Conservation (phyloP, 1,139 yeast genomes). For the Taphrina communis region DNA sequence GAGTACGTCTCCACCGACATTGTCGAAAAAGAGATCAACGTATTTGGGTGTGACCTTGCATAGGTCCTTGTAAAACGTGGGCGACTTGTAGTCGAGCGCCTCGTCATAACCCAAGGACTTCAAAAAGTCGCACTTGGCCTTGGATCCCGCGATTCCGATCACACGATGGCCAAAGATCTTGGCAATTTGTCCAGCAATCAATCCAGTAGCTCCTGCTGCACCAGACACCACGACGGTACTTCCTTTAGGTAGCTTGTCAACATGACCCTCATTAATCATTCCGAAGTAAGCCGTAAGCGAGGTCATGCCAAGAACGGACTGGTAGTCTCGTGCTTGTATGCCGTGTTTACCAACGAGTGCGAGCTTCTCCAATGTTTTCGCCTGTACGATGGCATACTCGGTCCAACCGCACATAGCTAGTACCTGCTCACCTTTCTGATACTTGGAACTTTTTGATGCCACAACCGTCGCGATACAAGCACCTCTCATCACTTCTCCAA, state of each 20-base stretch:
- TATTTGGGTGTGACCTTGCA: slow-evolving; percentile 45
- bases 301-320: slow-evolving; percentile 63
- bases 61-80: slow-evolving; percentile 37
- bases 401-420: slow-evolving; percentile 55
- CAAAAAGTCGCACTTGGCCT: slow-evolving; percentile 62
- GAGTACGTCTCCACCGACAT: slow-evolving; percentile 66
- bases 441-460: slow-evolving; percentile 55
- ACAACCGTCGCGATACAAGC: slow-evolving; percentile 60
- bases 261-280: slow-evolving; percentile 52
- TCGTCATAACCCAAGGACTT: slow-evolving; percentile 61
- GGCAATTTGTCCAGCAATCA: slow-evolving; percentile 66
- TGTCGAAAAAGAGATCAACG: slow-evolving; percentile 51
- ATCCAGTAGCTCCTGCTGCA: slow-evolving; percentile 75
- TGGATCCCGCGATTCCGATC: slow-evolving; percentile 69
- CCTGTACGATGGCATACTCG: slow-evolving; percentile 53
- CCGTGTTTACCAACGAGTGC: slow-evolving; percentile 41
- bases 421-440: slow-evolving; percentile 57
- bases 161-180: slow-evolving; percentile 63
- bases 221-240: slow-evolving; percentile 62
- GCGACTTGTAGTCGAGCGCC: slow-evolving; percentile 61
- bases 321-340: slow-evolving; percentile 48
- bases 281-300: slow-evolving; percentile 70
- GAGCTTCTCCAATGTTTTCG: slow-evolving; percentile 42
- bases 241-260: slow-evolving; percentile 44
- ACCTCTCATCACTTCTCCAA: slow-evolving; percentile 60